phyloP scores from a whole-genome alignment of 208 protist genomes.

The Acanthamoeba sp. region DNA sequence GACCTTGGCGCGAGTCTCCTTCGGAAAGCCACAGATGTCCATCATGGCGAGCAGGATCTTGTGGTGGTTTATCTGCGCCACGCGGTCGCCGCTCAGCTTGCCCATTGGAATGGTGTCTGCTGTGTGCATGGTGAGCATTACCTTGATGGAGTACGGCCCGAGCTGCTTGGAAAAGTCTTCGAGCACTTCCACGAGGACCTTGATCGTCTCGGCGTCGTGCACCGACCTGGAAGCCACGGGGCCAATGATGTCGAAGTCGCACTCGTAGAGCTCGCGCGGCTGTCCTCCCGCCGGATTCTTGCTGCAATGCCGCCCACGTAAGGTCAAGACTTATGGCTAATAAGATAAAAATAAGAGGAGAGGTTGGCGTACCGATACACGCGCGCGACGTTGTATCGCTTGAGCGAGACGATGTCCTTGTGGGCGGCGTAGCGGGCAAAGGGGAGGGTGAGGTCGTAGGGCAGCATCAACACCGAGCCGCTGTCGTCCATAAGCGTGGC shows the following conservation, averaged over 20 bases:
- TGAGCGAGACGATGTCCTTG: constrained; percentile 1
- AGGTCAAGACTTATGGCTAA: too few relatives aligned
- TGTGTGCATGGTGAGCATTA: background rate
- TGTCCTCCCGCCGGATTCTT: constrained; percentile 74
- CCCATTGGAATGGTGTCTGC: background rate
- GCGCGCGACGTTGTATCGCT: constrained; percentile 72
- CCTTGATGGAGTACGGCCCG: constrained; percentile 64
- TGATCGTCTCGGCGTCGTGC: constrained; percentile 74
- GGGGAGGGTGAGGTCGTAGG: constrained; percentile 82
- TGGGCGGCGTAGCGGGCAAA: constrained; percentile 80
- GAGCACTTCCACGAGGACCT: constrained; percentile 75
- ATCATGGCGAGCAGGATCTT: constrained; percentile 71
- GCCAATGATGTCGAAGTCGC: constrained; percentile 82
- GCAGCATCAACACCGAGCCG: constrained; percentile 77
- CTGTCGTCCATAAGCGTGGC: constrained; percentile 80
- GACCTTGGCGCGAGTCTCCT: constrained; percentile 45
- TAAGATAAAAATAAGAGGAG: background rate
- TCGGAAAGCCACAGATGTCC: constrained; percentile 70
- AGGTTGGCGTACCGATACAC: constrained; percentile 71
- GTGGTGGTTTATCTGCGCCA: constrained; percentile 79
- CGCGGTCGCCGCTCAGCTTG: too few relatives aligned
- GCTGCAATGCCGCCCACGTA: background rate
- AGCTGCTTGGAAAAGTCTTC: constrained; percentile 78
- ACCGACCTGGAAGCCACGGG: constrained; percentile 17
- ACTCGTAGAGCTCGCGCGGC: constrained; percentile 80